A percentile compares a stretch with the other conserved stretches of the same genome.
These are phyloP conservation scores for Aegilops bicornis DNA, from an alignment of 176 grass and related monocot species.

Conservation along the genomic window DNA sequence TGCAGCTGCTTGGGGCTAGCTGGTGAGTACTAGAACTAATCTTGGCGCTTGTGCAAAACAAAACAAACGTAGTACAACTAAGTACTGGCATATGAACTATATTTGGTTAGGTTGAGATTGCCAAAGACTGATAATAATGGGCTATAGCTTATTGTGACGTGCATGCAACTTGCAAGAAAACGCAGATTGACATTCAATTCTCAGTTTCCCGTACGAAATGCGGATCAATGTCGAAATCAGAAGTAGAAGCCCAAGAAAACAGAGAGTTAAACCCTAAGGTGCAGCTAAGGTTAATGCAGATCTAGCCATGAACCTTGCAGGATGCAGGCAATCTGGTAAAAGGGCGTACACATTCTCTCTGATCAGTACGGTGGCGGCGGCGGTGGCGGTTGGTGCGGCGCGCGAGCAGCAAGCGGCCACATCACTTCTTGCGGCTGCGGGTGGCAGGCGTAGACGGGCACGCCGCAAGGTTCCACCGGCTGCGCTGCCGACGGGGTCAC, in stretches of 20 bases:
- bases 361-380: slow-evolving; percentile 62
- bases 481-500: slow-evolving; percentile 16
- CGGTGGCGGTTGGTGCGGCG: slow-evolving; percentile 41
- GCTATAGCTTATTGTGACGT: not conserved
- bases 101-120: slow-evolving; percentile 7
- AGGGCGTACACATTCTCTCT: slow-evolving; percentile 14
- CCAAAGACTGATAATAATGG: not conserved
- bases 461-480: slow-evolving; percentile 35
- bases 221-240: not conserved
- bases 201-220: not conserved
- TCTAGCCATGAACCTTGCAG: slow-evolving; percentile 17
- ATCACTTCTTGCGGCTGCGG: slow-evolving; percentile 62
- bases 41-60: not conserved
- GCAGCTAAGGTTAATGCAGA: slow-evolving; percentile 26
- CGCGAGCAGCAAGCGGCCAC: slow-evolving; percentile 53
- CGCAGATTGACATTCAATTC: not conserved
- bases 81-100: not conserved
- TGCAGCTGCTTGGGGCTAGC: not conserved
- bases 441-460: slow-evolving; percentile 65
- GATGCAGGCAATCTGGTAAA: not conserved
- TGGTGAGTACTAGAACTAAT: not conserved
- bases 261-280: slow-evolving; percentile 39
- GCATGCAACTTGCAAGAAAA: slow-evolving; percentile 14
- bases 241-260: not conserved
- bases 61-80: not conserved